phyloP scores from a whole-genome alignment of 805 yeast genomes.

The Teunomyces funiuensis region DNA sequence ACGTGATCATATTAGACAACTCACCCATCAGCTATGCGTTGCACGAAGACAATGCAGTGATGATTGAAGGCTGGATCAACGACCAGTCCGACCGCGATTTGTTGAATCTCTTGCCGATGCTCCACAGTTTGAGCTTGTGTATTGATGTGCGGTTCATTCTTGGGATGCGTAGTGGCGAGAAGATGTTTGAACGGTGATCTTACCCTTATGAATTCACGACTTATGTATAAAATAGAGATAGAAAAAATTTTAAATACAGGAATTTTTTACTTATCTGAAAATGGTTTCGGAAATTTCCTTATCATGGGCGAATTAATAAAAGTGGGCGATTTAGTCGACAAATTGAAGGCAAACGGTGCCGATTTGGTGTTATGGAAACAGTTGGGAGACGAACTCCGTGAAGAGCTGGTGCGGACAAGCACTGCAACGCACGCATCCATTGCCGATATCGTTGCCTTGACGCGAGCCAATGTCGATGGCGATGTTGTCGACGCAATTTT shows the following conservation, averaged over 20 bases:
- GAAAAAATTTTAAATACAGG: too few relatives aligned
- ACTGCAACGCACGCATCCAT: constrained; percentile 1
- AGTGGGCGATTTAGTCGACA: not conserved
- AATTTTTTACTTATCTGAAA: not conserved
- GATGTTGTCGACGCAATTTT: constrained; percentile 6
- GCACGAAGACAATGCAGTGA: constrained; percentile 85
- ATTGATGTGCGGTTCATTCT: constrained; percentile 82
- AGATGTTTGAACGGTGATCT: constrained; percentile 44
- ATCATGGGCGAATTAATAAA: not conserved
- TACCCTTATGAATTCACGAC: not conserved
- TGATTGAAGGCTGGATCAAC: constrained; percentile 96
- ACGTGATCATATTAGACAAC: constrained; percentile 81
- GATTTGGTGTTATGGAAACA: constrained; percentile 1
- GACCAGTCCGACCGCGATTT: constrained; percentile 90
- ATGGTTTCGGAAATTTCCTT: not conserved
- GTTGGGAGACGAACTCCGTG: constrained; percentile 11
- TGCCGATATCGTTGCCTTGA: constrained; percentile 3
- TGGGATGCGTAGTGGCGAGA: constrained; percentile 73
- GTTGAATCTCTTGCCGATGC: constrained; percentile 75
- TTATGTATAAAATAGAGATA: not conserved
- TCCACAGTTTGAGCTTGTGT: constrained; percentile 71
- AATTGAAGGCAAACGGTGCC: not conserved
- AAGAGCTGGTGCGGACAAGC: constrained; percentile 6
- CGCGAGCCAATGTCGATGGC: constrained; percentile 4
- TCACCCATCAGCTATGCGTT: constrained; percentile 86